Percentiles rank a stretch among this genome's conserved stretches.
Evolutionary conservation across 768 basidiomycete species (phyloP).

Genomic region (Termitomyces sp.): DNA sequence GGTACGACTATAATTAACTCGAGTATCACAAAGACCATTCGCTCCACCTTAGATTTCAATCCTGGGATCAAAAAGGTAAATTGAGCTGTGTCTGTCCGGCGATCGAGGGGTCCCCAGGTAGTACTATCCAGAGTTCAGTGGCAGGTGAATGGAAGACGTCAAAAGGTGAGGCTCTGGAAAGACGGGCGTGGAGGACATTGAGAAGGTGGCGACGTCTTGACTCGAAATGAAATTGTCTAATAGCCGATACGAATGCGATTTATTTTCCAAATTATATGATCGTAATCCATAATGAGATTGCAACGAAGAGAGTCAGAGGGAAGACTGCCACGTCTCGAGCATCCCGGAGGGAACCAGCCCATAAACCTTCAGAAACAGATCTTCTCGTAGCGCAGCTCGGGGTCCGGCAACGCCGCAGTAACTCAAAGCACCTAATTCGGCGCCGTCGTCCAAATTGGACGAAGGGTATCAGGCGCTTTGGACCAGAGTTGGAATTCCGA

Average conservation of each 20-base stretch:
- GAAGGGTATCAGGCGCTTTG: not conserved
- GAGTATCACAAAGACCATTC: not conserved
- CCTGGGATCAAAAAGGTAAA: not conserved
- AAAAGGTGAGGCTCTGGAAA: not conserved
- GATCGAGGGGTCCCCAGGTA: not conserved
- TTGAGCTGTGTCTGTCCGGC: not conserved
- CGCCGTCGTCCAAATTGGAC: constrained; percentile 4
- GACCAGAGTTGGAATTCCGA: not conserved
- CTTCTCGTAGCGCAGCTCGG: not conserved
- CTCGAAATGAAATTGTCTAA: not conserved
- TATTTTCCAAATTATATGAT: constrained; percentile 7
- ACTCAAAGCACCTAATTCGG: constrained; percentile 2
- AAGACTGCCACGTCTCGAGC: constrained; percentile 37
- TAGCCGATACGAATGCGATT: not conserved
- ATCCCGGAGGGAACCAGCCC: constrained; percentile 30
- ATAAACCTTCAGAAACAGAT: constrained; percentile 13
- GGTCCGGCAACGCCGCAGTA: not conserved
- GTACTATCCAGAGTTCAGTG: not conserved
- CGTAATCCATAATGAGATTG: constrained; percentile 32
- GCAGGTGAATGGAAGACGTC: not conserved
- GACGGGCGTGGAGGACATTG: not conserved
- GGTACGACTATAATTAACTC: not conserved
- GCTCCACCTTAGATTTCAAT: not conserved
- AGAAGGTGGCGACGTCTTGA: not conserved
- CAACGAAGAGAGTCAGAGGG: constrained; percentile 35